Base-by-base conservation (phyloP, 106 monocot genomes). In the Posidonia australis region DNA sequence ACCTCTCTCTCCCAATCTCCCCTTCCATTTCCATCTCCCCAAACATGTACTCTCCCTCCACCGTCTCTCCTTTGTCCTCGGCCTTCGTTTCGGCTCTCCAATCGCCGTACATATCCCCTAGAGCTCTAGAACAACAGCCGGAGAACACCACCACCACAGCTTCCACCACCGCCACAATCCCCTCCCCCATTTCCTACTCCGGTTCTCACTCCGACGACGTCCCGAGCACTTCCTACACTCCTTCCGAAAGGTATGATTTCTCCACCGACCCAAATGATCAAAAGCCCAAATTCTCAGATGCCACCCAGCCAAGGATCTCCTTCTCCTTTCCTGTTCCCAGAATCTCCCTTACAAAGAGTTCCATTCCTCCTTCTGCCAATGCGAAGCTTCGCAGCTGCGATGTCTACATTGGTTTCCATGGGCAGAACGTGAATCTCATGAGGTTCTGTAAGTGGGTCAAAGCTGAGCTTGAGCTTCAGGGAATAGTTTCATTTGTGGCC, bases 371-470 rank as follows among this genome's bases (percentile, higher is more conserved):
- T 44, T 77, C 86, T 11, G 71, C 85, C 52, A 89, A 88, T 29
- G 75, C 93, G 3, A 93, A 89, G 79, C 82, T 93, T 56, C 70
- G 89, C 17, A 83, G 85, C 63, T 89, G 93, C 17, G 93, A 93
- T 63, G 93, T 93, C 19, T 93, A 86, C 72, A 86, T 93, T 46
- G 93, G 93, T 1, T 89, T 72, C 72, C 93, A 93, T 67, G 89
- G 89, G 68, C 89, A 83, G 46, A 81, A 76, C 62, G 51, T 46
- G 24, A 84, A 82, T 54, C 81, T 93, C 44, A n/a, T 65, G 19
- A 51, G 93, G 26, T 86, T 93, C 71, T 89, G 93, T 30, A 88
- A 84, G 70, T 93, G 93, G 93, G 81, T 93, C 31, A 86, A 84
- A 44, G 68, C 93, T 0, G 93, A 93, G 77, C 79, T 93, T 16